Evolutionary conservation across 352 stramenopile genomes (phyloP), one percentile per base, ranked within the genome.

Genomic region (Globisporangium emineosum): DNA sequence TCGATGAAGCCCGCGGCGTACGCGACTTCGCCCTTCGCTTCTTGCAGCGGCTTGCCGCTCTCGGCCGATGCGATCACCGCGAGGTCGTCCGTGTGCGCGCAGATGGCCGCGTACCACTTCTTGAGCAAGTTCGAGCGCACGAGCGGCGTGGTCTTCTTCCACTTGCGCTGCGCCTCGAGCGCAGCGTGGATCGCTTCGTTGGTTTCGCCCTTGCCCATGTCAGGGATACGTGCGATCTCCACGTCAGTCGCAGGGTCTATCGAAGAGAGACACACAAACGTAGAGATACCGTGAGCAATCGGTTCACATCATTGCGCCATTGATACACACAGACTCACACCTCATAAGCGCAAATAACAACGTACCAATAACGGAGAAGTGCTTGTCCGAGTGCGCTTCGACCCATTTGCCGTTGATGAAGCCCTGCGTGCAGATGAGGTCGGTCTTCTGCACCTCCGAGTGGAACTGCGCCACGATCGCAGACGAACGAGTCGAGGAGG

Each of bases 1-100:
- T 99, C 94, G 27, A 99, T 81, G 69, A 98, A 99, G 49, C 83
- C 89, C 5, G 83, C 85, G 17, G 88, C 96, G 70, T 99, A 99
- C 5, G 77, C 76, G 17, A 99, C 83, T 77, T 99, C 97, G 17
- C 91, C 94, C 57, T 87, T 83, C 23, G 94, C 93, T 75, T 99
- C 97, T 2, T 81, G 65, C 19, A 99, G 72, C 10, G 97, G 96
- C 74, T 99, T 99, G 55, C 97, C 98, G 60, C 90, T 97, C 83
- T 99, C 98, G 13, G 96, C 71, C 25, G 97, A 98, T 70, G 98
- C 97, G 54, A 99, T 97, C n/a, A 83, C 58, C 30, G 83, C 90
- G 33, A 98, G 75, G 57, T 97, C 90, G 23, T 86, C 81, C 13
- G 71, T 79, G 69, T 92, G 82, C 37, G 77, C 69, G 29, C 77